Percentiles rank a stretch among this genome's conserved stretches.
Evolutionary conservation across 2,329 filamentous ascomycete species (phyloP).

Genomic region (Balansia obtecta): DNA sequence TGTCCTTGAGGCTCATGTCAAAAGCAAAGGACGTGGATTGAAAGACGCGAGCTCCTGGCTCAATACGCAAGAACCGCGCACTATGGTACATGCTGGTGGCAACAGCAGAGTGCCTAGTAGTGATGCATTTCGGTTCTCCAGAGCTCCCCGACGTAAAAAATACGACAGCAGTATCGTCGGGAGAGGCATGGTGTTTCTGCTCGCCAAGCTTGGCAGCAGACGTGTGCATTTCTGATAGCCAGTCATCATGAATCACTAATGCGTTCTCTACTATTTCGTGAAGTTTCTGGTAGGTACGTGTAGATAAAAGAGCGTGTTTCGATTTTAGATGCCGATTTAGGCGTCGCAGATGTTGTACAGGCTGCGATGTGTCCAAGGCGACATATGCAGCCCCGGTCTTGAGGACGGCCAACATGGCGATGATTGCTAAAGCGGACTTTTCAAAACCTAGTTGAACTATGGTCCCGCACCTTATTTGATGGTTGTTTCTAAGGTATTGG

Average conservation of each 20-base stretch:
- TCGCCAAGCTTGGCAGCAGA: not conserved
- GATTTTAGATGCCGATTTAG: not conserved
- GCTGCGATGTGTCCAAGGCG: not conserved
- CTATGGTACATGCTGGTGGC: not conserved
- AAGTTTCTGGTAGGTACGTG: not conserved
- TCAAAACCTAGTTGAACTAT: conserved; percentile 9
- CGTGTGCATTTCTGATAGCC: not conserved
- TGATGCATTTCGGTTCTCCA: not conserved
- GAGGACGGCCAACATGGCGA: conserved; percentile 9
- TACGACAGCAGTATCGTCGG: not conserved
- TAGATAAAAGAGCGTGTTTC: not conserved
- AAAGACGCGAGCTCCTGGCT: not conserved
- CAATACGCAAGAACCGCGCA: not conserved
- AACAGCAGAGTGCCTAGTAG: not conserved
- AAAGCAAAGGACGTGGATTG: conserved; percentile 1
- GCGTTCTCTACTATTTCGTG: not conserved
- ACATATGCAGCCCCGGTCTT: conserved; percentile 3
- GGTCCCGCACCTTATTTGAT: conserved; percentile 14
- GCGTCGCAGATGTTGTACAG: not conserved
- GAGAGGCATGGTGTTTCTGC: not conserved
- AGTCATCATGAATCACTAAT: not conserved
- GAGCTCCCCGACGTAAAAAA: not conserved
- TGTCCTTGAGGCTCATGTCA: not conserved
- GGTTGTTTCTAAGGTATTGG: not conserved
- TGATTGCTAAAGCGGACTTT: conserved; percentile 8